These are phyloP conservation scores for Neonectria neomacrospora DNA, from an alignment of 2,329 filamentous ascomycete genomes.

Conservation along the genomic window DNA sequence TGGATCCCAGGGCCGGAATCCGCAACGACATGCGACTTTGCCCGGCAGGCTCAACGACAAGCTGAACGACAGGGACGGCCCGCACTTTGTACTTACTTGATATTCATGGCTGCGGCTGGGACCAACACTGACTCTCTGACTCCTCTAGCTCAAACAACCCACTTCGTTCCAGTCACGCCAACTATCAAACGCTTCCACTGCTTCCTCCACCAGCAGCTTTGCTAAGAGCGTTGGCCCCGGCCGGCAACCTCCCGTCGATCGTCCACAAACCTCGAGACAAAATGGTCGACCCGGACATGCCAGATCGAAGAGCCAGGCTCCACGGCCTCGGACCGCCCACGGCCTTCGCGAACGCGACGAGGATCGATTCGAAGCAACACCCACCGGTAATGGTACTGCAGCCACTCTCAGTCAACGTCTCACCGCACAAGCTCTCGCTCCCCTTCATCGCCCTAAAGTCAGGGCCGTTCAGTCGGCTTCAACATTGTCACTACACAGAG, in stretches of 20 bases:
- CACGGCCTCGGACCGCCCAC: conserved; percentile 54
- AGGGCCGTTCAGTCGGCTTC: conserved; percentile 44
- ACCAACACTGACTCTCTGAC: conserved; percentile 8
- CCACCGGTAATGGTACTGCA: conserved; percentile 52
- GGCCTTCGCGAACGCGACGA: conserved; percentile 54
- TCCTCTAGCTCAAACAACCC: conserved; percentile 50
- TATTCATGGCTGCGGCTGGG: conserved; percentile 26
- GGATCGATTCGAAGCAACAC: conserved; percentile 51
- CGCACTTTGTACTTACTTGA: conserved; percentile 20
- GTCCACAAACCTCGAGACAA: conserved; percentile 63
- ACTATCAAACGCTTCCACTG: conserved; percentile 44
- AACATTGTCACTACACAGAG: conserved; percentile 50
- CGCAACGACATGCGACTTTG: conserved; percentile 11
- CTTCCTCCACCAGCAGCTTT: conserved; percentile 57
- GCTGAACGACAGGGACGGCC: conserved; percentile 16
- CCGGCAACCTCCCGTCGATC: conserved; percentile 59
- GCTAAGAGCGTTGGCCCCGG: conserved; percentile 67
- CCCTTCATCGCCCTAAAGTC: conserved; percentile 41
- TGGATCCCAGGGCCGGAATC: not conserved
- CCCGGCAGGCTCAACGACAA: conserved; percentile 12
- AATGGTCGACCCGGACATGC: conserved; percentile 59
- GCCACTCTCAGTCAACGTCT: conserved; percentile 23
- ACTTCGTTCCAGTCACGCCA: conserved; percentile 50
- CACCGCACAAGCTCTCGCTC: conserved; percentile 23
- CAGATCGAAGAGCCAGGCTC: conserved; percentile 54